Conservation (phyloP, 805 yeast species). For the Suhomyces vadensis region DNA sequence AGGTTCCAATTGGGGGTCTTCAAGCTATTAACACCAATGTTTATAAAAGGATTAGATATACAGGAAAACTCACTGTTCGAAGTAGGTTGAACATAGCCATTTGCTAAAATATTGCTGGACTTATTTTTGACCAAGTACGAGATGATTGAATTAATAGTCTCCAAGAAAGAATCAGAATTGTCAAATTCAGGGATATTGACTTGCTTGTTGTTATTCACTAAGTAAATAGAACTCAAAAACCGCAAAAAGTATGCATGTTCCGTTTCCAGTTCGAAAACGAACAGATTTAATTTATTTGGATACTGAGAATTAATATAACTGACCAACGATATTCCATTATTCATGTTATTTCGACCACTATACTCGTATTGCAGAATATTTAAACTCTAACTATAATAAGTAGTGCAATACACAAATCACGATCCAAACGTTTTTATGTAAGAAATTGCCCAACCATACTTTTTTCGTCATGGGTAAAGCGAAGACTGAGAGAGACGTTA, state of each 20-base stretch:
- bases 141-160: slow-evolving; percentile 41
- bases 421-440: no score
- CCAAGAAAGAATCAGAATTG: not conserved
- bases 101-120: slow-evolving; percentile 37
- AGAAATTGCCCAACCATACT: not conserved
- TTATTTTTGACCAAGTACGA: slow-evolving; percentile 27
- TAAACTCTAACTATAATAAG: not conserved
- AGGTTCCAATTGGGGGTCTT: slow-evolving; percentile 48
- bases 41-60: slow-evolving; percentile 27
- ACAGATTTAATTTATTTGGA: not conserved
- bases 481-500: not conserved
- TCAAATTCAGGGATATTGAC: not conserved
- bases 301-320: not conserved
- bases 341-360: not conserved
- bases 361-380: no score
- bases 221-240: slow-evolving; percentile 9
- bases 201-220: not conserved
- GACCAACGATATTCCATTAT: not conserved
- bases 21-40: slow-evolving; percentile 38
- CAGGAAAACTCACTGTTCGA: slow-evolving; percentile 10
- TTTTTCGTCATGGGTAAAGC: not conserved
- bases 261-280: not conserved
- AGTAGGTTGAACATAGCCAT: slow-evolving; percentile 45
- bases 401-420: not conserved
- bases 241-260: not conserved